A percentile compares a stretch with the other conserved stretches of the same genome.
phyloP scores from a whole-genome alignment of 805 yeast genomes.

The Schwanniomyces pseudopolymorphus region DNA sequence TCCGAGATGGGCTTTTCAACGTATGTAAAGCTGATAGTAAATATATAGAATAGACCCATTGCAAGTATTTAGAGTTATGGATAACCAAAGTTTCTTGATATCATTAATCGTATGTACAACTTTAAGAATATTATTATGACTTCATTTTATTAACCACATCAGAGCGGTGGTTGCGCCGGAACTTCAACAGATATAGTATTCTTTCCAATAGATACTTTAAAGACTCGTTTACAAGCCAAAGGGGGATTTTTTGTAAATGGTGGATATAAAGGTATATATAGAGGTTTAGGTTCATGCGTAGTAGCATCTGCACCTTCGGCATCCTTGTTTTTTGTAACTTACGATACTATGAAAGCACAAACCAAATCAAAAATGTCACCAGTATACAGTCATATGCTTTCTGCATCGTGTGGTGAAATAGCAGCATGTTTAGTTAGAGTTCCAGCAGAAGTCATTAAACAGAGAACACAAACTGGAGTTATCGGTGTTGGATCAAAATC shows the following conservation, averaged over 20 bases:
- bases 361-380: constrained; percentile 34
- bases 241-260: constrained; percentile 94
- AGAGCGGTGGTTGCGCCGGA: constrained; percentile 94
- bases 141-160: constrained; percentile 10
- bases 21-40: neutral
- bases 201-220: constrained; percentile 94
- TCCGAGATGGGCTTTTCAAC: neutral
- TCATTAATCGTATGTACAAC: constrained; percentile 31
- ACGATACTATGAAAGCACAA: constrained; percentile 66
- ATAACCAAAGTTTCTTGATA: constrained; percentile 25
- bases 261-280: constrained; percentile 87
- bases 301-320: constrained; percentile 89
- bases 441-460: constrained; percentile 96
- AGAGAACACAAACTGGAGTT: constrained; percentile 71
- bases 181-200: constrained; percentile 92
- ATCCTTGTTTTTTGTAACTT: constrained; percentile 58
- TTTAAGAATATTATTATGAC: neutral
- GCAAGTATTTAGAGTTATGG: constrained; percentile 16
- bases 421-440: constrained; percentile 94
- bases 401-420: constrained; percentile 88
- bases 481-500: constrained; percentile 30
- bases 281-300: constrained; percentile 90
- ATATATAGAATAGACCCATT: neutral
- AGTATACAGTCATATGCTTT: constrained; percentile 67
- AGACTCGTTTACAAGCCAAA: constrained; percentile 91